Percentiles rank a stretch among this genome's conserved stretches.
Conservation (phyloP, 331 rosid species). For the Stylosanthes scabra region DNA sequence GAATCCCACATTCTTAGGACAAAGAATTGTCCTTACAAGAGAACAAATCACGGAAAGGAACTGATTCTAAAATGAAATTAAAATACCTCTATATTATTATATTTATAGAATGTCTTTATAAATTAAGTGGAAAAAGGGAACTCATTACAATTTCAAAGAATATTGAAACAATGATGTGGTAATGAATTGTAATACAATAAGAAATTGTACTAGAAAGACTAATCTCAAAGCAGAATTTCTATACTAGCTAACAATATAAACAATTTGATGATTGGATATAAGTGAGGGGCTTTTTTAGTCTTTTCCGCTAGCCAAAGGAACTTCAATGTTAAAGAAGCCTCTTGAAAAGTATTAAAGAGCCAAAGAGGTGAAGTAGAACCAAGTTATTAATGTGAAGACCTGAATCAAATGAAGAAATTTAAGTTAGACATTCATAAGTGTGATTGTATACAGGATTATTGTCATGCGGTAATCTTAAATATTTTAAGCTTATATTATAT, state of each 20-base stretch:
- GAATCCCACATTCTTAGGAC: no score
- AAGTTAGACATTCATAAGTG: conserved; percentile 11
- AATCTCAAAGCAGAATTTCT: conserved; percentile 25
- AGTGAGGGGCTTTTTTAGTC: conserved; percentile 14
- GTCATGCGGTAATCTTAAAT: neutral
- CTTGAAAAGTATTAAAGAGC: conserved; percentile 33
- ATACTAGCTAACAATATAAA: conserved; percentile 25
- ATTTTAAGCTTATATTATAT: neutral
- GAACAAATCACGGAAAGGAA: neutral
- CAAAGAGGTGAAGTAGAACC: conserved; percentile 45
- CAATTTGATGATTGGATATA: conserved; percentile 12
- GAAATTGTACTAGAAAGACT: conserved; percentile 15
- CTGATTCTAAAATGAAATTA: neutral
- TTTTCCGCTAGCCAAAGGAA: conserved; percentile 32
- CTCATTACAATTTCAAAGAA: conserved; percentile 40
- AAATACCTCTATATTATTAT: neutral
- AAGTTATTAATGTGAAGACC: conserved; percentile 43
- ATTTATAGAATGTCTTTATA: conserved; percentile 23
- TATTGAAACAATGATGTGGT: conserved; percentile 26
- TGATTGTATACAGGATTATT: neutral
- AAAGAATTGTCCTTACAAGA: no score
- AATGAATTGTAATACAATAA: conserved; percentile 17
- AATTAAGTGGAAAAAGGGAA: neutral
- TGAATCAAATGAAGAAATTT: conserved; percentile 32
- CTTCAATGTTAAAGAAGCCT: conserved; percentile 34